Conservation (phyloP, 768 basidiomycete species). For the Cytidiella melzeri region DNA sequence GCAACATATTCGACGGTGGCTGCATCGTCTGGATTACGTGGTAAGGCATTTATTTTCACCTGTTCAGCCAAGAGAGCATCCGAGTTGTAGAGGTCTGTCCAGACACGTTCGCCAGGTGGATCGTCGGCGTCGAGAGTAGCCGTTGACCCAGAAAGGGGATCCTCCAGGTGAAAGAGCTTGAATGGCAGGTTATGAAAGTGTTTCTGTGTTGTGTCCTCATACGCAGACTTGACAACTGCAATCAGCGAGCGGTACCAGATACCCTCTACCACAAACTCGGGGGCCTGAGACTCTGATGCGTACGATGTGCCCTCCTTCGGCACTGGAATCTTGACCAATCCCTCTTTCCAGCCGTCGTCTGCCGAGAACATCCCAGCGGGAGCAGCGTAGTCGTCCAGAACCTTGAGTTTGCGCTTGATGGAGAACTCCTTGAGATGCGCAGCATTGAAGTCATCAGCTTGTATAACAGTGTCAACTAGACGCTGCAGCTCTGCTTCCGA, state of each 20-base stretch:
- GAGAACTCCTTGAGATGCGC: no score
- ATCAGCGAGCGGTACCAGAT: no score
- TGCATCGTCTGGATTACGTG: slow-evolving; percentile 7
- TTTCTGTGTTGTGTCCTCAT: not conserved
- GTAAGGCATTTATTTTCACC: slow-evolving; percentile 5
- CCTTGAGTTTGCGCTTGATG: not conserved
- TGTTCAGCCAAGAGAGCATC: slow-evolving; percentile 8
- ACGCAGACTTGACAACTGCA: slow-evolving; percentile 5
- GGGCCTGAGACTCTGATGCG: not conserved
- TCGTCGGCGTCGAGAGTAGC: not conserved
- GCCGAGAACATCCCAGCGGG: not conserved
- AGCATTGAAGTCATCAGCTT: slow-evolving; percentile 16
- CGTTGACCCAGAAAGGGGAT: not conserved
- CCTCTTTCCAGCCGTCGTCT: slow-evolving; percentile 5
- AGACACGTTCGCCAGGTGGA: slow-evolving; percentile 7
- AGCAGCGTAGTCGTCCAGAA: not conserved
- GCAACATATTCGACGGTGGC: slow-evolving; percentile 4
- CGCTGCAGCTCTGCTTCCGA: slow-evolving; percentile 21
- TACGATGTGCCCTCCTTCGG: not conserved
- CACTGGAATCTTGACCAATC: slow-evolving; percentile 4
- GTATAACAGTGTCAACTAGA: slow-evolving; percentile 22
- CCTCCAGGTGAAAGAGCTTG: not conserved
- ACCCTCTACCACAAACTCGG: no score
- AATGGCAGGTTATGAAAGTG: slow-evolving; percentile 2
- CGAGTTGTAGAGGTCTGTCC: not conserved